Base-by-base conservation (phyloP, 768 basidiomycete genomes). In the Mycena venus region DNA sequence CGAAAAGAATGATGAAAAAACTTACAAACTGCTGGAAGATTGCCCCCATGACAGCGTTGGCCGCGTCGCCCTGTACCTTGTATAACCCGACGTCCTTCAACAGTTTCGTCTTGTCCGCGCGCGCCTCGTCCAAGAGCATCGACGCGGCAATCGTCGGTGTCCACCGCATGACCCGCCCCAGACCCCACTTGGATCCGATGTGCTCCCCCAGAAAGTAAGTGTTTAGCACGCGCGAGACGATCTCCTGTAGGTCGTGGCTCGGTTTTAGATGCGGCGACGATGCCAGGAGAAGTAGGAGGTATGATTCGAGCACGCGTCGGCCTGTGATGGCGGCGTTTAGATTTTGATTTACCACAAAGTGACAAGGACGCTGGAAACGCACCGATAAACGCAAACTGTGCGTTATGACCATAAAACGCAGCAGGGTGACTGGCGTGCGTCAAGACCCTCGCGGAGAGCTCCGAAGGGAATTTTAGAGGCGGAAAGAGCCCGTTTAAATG, bases 11-110 rank as follows among this genome's bases (percentile, higher is more conserved):
- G 58, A 11, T 42, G 47, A 60, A 44, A 36, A 51, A n/a, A n/a
- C 94, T 71, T 78, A 96, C 95, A 81, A 92, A 94, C 85, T 96
- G 94, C 78, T 93, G 91, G 78, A 91, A 95, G 15, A 95, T 88
- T 8, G 91, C 94, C 27, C 95, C 95, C 34, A 95, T 82, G 19
- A 95, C 86, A 3, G 93, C 95, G 76, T 93, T 91, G 6, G 95
- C 93, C 0, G 92, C 88, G 70, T 94, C 91, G 2, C 95, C 95
- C 78, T 92, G 90, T 23, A 95, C 91, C 78, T 95, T 96, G 78
- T 92, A 92, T 66, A 95, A 80, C 2, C 95, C 95, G 2, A 93
- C 89, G 47, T 88, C 86, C 73, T 83, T 84, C 58, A 89, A 80
- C n/a, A 89, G 77, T 67, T 83, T 83, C 47, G 82, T 80, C 69